Evolutionary conservation across 352 stramenopile species (phyloP), one percentile per base, ranked within the genome.

Genomic region (Globisporangium uncinulatum): DNA sequence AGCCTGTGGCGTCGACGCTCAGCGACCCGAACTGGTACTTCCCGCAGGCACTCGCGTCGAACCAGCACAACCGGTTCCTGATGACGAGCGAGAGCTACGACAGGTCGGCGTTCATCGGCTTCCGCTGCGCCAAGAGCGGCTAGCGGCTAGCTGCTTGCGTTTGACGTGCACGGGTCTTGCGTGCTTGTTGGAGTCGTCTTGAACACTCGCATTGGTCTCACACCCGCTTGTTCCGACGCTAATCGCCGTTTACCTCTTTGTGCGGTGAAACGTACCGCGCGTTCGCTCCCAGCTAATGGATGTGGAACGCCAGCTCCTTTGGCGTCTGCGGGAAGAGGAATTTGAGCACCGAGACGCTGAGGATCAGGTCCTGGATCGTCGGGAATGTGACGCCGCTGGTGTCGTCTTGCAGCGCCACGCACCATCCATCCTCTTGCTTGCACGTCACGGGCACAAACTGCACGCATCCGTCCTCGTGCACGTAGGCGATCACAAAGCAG

Each of bases 11-110:
- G 13, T 81, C 82, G 8, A 91, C 79, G 1, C 69, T 83, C 10
- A 75, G 64, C 24, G 86, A 93, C 47, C 80, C 83, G 13, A 92
- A 91, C 64, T 95, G 86, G 86, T 95, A 95, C 61, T 94, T 94
- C 51, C 86, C 81, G 7, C 76, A 89, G 57, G 76, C 81, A 50
- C 55, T 84, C 21, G 56, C 73, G 29, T 54, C 73, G 9, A 73
- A 78, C 20, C 62, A 93, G 58, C 83, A 95, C 63, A 90, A 92
- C 50, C 76, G 76, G 5, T 87, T 89, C 48, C 69, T 95, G 6
- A 84, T 83, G 65, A 66, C 87, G 31, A 87, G 79, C 51, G 68
- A 85, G 57, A 76, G 74, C 41, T 87, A 88, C 65, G 86, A 95
- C 41, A 76, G 86, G 6, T 89, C 79, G 8, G 59, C 80, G 19